Evolutionary conservation across 176 grass and related monocot species (phyloP).

Genomic region (Eragrostis curvula): DNA sequence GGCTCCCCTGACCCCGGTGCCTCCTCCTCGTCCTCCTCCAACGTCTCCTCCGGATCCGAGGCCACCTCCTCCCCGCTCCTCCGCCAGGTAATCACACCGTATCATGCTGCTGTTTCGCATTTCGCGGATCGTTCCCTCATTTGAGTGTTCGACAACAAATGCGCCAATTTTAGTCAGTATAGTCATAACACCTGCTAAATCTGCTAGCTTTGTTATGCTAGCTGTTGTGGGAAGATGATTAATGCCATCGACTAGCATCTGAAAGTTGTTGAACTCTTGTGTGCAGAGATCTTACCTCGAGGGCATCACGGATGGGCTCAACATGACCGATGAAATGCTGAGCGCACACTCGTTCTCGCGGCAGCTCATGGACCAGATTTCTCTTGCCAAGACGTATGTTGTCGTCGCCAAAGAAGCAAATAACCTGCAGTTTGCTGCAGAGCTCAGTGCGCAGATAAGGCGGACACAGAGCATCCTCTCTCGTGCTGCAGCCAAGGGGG

Average conservation of each 20-base stretch:
- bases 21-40: slow-evolving; percentile 26
- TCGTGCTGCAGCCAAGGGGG: slow-evolving; percentile 49
- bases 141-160: background rate
- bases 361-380: slow-evolving; percentile 88
- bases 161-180: background rate
- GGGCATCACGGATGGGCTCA: slow-evolving; percentile 59
- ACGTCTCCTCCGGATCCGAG: slow-evolving; percentile 23
- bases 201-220: slow-evolving; percentile 1
- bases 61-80: slow-evolving; percentile 38
- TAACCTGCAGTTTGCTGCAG: slow-evolving; percentile 81
- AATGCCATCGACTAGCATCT: slow-evolving; percentile 15
- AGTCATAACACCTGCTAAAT: slow-evolving; percentile 17
- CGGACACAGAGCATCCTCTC: slow-evolving; percentile 66
- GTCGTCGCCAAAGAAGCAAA: slow-evolving; percentile 74
- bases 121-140: background rate
- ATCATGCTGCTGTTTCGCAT: background rate
- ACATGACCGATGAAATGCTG: slow-evolving; percentile 87
- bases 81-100: slow-evolving; percentile 48
- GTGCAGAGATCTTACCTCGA: slow-evolving; percentile 69
- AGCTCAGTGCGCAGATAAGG: slow-evolving; percentile 70
- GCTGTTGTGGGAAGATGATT: background rate
- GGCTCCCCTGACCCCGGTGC: slow-evolving; percentile 48
- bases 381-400: slow-evolving; percentile 84
- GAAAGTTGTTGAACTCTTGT: slow-evolving; percentile 12
- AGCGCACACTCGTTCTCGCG: slow-evolving; percentile 71